Evolutionary conservation across 2,329 filamentous ascomycete genomes (phyloP).

Genomic region (Epicoccum nigrum): DNA sequence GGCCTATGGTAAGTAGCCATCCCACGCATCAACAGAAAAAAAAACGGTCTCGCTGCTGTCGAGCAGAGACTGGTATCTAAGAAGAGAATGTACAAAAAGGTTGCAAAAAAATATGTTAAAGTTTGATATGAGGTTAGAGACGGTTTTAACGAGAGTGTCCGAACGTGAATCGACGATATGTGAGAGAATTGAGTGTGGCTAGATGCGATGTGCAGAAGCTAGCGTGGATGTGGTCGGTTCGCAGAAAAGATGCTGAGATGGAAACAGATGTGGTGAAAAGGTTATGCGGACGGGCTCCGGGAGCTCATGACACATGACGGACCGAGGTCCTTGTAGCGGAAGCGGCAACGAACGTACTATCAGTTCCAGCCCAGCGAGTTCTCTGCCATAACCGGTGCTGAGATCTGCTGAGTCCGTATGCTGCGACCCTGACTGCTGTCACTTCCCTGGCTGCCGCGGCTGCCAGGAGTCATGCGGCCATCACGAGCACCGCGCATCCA

Average conservation of each 20-base stretch:
- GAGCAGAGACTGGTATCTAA: slow-evolving; percentile 51
- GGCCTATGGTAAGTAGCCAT: slow-evolving; percentile 21
- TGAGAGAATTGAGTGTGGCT: slow-evolving; percentile 21
- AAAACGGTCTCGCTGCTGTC: slow-evolving; percentile 43
- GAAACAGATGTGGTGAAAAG: slow-evolving; percentile 16
- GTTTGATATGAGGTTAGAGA: slow-evolving; percentile 38
- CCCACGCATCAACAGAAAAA: slow-evolving; percentile 31
- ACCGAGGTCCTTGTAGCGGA: not conserved
- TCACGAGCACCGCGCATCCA: slow-evolving; percentile 55
- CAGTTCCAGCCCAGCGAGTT: slow-evolving; percentile 97
- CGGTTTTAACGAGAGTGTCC: slow-evolving; percentile 44
- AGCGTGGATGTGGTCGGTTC: slow-evolving; percentile 25
- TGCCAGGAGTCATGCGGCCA: slow-evolving; percentile 49
- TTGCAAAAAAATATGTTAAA: slow-evolving; percentile 36
- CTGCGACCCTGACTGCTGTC: slow-evolving; percentile 69
- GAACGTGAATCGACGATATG: slow-evolving; percentile 33
- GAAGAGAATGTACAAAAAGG: slow-evolving; percentile 44
- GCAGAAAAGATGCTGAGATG: slow-evolving; percentile 13
- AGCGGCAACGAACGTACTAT: slow-evolving; percentile 30
- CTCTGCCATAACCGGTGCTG: slow-evolving; percentile 87
- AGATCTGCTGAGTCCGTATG: slow-evolving; percentile 75
- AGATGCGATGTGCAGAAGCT: slow-evolving; percentile 23
- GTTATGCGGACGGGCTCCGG: not conserved
- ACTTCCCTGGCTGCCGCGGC: slow-evolving; percentile 47
- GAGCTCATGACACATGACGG: slow-evolving; percentile 14